These are phyloP conservation scores for Botrytis fabae DNA, from an alignment of 2,329 filamentous ascomycete genomes.

Conservation along the genomic window DNA sequence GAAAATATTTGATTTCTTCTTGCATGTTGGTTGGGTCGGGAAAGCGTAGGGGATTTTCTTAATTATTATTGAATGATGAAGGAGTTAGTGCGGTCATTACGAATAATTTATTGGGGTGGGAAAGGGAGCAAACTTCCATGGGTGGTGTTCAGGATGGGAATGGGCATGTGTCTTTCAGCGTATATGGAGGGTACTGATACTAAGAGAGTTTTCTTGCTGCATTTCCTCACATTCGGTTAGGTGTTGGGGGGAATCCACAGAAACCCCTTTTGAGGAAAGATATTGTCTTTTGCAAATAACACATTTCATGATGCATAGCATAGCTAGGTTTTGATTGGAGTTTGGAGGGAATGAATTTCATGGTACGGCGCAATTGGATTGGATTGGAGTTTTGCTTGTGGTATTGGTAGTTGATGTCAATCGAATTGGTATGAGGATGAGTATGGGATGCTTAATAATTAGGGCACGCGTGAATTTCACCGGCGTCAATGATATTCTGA, in stretches of 20 bases:
- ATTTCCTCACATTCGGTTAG: background rate
- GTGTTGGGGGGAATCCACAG: background rate
- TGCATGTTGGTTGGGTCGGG: constrained; percentile 87
- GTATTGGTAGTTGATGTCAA: background rate
- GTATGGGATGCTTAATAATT: background rate
- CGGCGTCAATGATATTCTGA: background rate
- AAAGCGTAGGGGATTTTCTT: constrained; percentile 54
- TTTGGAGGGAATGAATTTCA: background rate
- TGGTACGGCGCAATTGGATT: background rate
- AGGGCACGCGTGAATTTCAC: background rate
- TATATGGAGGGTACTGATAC: background rate
- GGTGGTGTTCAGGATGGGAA: background rate
- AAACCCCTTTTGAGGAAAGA: background rate
- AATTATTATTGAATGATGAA: background rate
- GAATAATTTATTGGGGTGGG: background rate
- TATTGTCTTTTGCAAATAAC: background rate
- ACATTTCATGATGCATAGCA: background rate
- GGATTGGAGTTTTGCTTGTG: background rate
- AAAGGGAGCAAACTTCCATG: background rate
- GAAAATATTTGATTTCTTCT: constrained; percentile 91
- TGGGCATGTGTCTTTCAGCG: background rate
- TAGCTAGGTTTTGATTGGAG: background rate
- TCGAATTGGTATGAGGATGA: background rate
- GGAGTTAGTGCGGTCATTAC: background rate
- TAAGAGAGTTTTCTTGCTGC: background rate